Evolutionary conservation across 352 stramenopile species (phyloP).

Genomic region (Pythium sp.): DNA sequence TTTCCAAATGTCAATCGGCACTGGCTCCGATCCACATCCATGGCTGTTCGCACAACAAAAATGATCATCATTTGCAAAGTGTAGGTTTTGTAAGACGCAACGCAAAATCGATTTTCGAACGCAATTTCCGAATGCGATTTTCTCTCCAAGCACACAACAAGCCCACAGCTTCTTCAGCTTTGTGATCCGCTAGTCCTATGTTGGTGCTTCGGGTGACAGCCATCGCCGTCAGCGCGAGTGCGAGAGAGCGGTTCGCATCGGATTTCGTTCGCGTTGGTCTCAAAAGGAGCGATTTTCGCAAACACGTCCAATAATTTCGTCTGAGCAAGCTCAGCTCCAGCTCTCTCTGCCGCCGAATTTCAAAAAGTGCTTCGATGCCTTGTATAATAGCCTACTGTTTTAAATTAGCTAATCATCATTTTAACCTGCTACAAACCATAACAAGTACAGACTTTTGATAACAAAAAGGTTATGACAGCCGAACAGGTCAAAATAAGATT

Average conservation of each 20-base stretch:
- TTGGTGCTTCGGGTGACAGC: neutral
- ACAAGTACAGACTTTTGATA: no score
- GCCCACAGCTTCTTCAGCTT: neutral
- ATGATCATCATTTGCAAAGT: neutral
- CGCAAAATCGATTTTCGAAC: neutral
- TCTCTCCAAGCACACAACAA: neutral
- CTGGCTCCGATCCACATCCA: no score
- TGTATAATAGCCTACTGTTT: neutral
- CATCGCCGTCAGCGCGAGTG: neutral
- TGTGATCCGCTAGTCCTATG: neutral
- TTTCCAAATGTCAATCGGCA: no score
- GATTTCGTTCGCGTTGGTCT: constrained; percentile 7
- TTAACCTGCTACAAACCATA: neutral
- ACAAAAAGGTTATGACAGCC: neutral
- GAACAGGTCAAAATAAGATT: neutral
- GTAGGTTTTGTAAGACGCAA: neutral
- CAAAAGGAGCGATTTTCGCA: constrained; percentile 5
- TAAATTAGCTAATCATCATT: neutral
- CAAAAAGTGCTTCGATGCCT: neutral
- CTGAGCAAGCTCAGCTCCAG: neutral
- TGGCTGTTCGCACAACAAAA: no score
- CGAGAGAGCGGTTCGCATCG: neutral
- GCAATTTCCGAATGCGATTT: neutral
- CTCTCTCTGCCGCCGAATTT: constrained; percentile 2
- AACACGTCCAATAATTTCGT: neutral